phyloP scores from a whole-genome alignment of 1,139 yeast species.

The Blastobotrys indianensis region DNA sequence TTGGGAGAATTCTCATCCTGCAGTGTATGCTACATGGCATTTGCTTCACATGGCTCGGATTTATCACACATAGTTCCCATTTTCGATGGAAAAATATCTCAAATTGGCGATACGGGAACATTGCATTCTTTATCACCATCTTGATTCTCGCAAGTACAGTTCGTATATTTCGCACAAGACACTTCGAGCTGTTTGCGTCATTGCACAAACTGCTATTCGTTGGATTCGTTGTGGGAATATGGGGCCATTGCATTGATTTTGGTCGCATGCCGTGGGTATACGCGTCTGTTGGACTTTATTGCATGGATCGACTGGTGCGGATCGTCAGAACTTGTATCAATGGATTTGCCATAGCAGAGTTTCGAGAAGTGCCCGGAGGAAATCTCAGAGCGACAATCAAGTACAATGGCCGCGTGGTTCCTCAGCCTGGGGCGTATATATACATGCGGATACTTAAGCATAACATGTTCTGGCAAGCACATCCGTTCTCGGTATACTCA shows the following conservation, averaged over 20 bases:
- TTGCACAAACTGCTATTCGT: constrained; percentile 36
- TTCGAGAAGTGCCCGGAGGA: constrained; percentile 26
- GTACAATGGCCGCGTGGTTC: constrained; percentile 33
- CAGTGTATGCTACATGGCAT: constrained; percentile 41
- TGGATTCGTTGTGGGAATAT: constrained; percentile 40
- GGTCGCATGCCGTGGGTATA: constrained; percentile 47
- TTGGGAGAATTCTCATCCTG: constrained; percentile 46
- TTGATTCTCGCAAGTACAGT: constrained; percentile 16
- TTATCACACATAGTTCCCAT: constrained; percentile 36
- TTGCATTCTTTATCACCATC: constrained; percentile 30
- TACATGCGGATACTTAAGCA: constrained; percentile 46
- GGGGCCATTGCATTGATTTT: constrained; percentile 36
- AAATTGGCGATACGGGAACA: constrained; percentile 42
- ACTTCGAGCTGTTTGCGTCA: constrained; percentile 41
- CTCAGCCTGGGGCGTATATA: constrained; percentile 52
- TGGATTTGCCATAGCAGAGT: constrained; percentile 39
- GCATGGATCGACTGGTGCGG: constrained; percentile 36
- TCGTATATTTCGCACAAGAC: constrained; percentile 29
- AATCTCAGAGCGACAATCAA: constrained; percentile 26
- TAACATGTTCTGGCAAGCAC: constrained; percentile 49
- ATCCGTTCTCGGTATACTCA: constrained; percentile 56
- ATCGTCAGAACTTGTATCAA: constrained; percentile 32
- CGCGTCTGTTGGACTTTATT: constrained; percentile 36
- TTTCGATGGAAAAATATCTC: constrained; percentile 38
- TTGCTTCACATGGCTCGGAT: constrained; percentile 30